These are phyloP conservation scores for Populus hybrid DNA, from an alignment of 441 rosid species.

Conservation along the genomic window DNA sequence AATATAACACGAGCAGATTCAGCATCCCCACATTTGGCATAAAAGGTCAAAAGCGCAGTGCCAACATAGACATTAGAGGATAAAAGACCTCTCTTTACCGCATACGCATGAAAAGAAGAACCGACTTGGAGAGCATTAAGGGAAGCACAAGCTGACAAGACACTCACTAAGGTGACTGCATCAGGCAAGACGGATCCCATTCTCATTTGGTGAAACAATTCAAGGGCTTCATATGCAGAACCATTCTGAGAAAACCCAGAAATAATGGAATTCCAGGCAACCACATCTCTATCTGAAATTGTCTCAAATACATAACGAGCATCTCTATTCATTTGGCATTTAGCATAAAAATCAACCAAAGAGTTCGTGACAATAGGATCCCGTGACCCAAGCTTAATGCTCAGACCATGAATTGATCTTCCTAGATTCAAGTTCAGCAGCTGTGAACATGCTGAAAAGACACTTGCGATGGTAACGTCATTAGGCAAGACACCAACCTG, in stretches of 20 bases:
- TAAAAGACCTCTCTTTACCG: constrained; percentile 47
- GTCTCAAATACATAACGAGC: constrained; percentile 60
- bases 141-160: constrained; percentile 68
- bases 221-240: constrained; percentile 61
- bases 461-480: constrained; percentile 49
- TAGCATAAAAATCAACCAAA: constrained; percentile 66
- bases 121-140: constrained; percentile 55
- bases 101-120: constrained; percentile 66
- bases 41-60: constrained; percentile 82
- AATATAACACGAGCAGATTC: constrained; percentile 48
- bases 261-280: constrained; percentile 89
- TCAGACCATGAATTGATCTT: constrained; percentile 49
- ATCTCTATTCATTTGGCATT: constrained; percentile 53
- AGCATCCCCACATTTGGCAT: constrained; percentile 62
- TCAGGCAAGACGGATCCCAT: constrained; percentile 47
- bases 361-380: constrained; percentile 50
- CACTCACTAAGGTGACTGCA: constrained; percentile 66
- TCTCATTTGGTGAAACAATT: constrained; percentile 59
- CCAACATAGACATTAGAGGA: constrained; percentile 58
- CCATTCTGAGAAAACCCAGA: constrained; percentile 70
- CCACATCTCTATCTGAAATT: constrained; percentile 41
- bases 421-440: constrained; percentile 56
- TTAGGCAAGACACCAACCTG: constrained; percentile 39
- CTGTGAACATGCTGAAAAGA: constrained; percentile 57
- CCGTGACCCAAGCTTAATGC: constrained; percentile 48